These are phyloP conservation scores for Diaporthe nobilis DNA, from an alignment of 2,329 filamentous ascomycete genomes.

Conservation along the genomic window DNA sequence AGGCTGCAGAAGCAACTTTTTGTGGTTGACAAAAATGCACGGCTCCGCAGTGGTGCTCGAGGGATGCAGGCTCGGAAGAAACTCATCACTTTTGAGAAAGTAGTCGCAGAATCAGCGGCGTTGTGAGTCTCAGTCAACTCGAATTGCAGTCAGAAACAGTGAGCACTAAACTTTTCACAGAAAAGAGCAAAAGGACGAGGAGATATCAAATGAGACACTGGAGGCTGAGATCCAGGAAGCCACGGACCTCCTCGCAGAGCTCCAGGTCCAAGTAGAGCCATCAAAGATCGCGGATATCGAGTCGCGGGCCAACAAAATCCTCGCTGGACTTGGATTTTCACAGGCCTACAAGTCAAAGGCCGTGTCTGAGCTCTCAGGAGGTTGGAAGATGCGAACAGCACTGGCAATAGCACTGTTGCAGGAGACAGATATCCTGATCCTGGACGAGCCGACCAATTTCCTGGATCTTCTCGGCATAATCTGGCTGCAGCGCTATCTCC, in stretches of 20 bases:
- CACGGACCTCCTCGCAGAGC: conserved; percentile 76
- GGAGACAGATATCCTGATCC: conserved; percentile 81
- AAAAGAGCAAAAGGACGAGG: conserved; percentile 65
- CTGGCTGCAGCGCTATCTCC: conserved; percentile 84
- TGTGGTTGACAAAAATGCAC: conserved; percentile 79
- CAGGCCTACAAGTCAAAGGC: conserved; percentile 71
- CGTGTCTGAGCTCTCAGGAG: conserved; percentile 79
- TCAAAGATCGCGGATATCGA: conserved; percentile 76
- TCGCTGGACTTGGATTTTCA: conserved; percentile 80
- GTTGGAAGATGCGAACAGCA: conserved; percentile 80
- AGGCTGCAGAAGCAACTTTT: conserved; percentile 75
- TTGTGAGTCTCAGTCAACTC: conserved; percentile 56
- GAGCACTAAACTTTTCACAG: conserved; percentile 48
- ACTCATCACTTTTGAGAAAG: conserved; percentile 77
- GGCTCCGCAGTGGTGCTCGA: conserved; percentile 80
- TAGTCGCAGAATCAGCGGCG: conserved; percentile 69
- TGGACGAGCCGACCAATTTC: conserved; percentile 92
- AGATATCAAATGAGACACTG: conserved; percentile 69
- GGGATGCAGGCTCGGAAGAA: conserved; percentile 84
- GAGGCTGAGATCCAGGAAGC: conserved; percentile 78
- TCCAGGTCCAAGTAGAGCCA: conserved; percentile 78
- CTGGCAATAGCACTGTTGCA: conserved; percentile 78
- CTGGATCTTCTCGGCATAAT: conserved; percentile 86
- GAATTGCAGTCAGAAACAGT: neutral
- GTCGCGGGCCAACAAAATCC: conserved; percentile 74